A percentile compares a stretch with the other conserved stretches of the same genome.
Conservation (phyloP, 495 filamentous ascomycete species). For the Xylaria cubensis region DNA sequence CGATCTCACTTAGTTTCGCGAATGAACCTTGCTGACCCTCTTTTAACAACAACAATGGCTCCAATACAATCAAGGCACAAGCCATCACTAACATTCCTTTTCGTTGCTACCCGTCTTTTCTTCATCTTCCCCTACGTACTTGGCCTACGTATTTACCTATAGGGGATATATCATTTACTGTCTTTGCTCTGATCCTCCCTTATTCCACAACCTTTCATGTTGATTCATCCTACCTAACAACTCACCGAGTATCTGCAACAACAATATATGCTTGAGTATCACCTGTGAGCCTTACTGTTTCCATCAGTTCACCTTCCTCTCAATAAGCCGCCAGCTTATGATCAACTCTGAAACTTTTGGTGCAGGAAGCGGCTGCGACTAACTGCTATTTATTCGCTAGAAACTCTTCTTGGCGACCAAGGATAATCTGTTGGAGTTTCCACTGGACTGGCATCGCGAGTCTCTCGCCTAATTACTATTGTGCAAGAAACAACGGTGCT, state of each 20-base stretch:
- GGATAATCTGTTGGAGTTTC: not conserved
- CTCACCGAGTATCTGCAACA: not conserved
- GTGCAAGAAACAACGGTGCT: not conserved
- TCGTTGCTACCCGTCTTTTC: not conserved
- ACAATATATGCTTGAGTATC: not conserved
- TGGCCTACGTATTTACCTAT: slow-evolving; percentile 2
- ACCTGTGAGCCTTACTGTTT: not conserved
- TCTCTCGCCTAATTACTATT: not conserved
- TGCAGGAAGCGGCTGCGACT: not conserved
- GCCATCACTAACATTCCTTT: not conserved
- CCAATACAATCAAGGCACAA: not conserved
- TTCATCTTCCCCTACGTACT: slow-evolving; percentile 4
- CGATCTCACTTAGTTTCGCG: not conserved
- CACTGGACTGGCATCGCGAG: not conserved
- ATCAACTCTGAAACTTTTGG: not conserved
- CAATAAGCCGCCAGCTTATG: too few relatives aligned
- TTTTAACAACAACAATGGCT: not conserved
- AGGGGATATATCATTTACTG: not conserved
- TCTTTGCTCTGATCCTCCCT: not conserved
- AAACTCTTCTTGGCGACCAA: not conserved
- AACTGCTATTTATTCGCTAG: not conserved
- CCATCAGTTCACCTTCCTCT: not conserved
- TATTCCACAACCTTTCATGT: not conserved
- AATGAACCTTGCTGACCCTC: not conserved
- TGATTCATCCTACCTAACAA: not conserved